phyloP scores from a whole-genome alignment of 2,329 filamentous ascomycete species.

The Monosporascus sp. region DNA sequence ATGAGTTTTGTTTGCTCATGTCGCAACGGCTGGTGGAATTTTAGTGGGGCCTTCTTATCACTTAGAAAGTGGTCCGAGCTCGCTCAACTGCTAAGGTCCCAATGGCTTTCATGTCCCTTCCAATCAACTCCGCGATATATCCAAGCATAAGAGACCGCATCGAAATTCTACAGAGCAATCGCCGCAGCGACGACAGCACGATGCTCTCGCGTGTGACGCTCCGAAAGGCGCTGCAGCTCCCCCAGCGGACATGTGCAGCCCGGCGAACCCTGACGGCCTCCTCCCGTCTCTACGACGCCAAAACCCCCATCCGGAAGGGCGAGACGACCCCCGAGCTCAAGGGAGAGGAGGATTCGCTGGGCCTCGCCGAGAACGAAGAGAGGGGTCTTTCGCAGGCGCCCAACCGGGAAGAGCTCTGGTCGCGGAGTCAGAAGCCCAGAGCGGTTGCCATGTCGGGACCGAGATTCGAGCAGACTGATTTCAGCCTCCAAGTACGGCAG shows the following conservation, averaged over 20 bases:
- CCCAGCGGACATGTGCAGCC: conserved; percentile 38
- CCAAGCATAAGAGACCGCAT: not conserved
- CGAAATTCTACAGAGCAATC: conserved; percentile 14
- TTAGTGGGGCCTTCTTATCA: not conserved
- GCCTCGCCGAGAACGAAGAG: conserved; percentile 41
- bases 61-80: not conserved
- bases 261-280: conserved; percentile 46
- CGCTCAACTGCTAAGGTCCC: not conserved
- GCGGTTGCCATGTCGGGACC: conserved; percentile 85
- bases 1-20: not conserved
- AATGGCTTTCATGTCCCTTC: not conserved
- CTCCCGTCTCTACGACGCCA: conserved; percentile 39
- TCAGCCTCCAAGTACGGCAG: conserved; percentile 74
- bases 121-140: conserved; percentile 3
- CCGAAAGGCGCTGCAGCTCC: conserved; percentile 36
- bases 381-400: conserved; percentile 65
- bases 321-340: conserved; percentile 38
- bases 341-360: conserved; percentile 35
- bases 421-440: conserved; percentile 76
- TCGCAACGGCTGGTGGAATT: not conserved
- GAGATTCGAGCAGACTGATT: conserved; percentile 94
- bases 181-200: conserved; percentile 42
- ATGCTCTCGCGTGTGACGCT: conserved; percentile 41
- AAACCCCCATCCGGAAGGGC: conserved; percentile 33
- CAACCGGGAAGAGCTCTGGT: conserved; percentile 79